A percentile compares a stretch with the other conserved stretches of the same genome.
phyloP scores from a whole-genome alignment of 1,284 basidiomycete genomes.

The Pulveroboletus sp. region DNA sequence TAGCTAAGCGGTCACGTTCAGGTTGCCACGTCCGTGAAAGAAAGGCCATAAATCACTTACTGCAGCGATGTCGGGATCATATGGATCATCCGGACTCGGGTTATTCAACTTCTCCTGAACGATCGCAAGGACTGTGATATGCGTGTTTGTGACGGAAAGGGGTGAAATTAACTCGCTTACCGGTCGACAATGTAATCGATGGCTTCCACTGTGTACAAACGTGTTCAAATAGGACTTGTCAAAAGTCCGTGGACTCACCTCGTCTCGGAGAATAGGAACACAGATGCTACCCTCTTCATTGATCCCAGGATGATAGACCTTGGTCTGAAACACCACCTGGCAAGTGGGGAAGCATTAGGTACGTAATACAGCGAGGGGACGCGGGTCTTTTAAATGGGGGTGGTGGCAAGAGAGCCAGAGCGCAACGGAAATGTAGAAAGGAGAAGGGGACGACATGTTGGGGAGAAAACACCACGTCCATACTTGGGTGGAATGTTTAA shows the following conservation, averaged over 20 bases:
- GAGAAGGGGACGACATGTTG: slow-evolving; percentile 28
- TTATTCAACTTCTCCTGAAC: slow-evolving; percentile 87
- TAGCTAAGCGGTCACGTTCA: slow-evolving; percentile 43
- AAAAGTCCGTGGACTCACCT: slow-evolving; percentile 53
- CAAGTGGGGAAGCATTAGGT: slow-evolving; percentile 13
- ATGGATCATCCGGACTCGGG: slow-evolving; percentile 88
- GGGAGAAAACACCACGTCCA: slow-evolving; percentile 17
- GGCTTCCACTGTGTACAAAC: slow-evolving; percentile 80
- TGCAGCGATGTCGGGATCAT: slow-evolving; percentile 80
- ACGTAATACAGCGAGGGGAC: slow-evolving; percentile 25
- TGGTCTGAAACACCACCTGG: slow-evolving; percentile 84
- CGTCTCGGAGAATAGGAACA: slow-evolving; percentile 77
- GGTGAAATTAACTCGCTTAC: slow-evolving; percentile 42
- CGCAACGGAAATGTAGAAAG: slow-evolving; percentile 5
- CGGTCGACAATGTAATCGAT: slow-evolving; percentile 72
- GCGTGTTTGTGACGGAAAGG: slow-evolving; percentile 6
- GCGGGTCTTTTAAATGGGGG: slow-evolving; percentile 9
- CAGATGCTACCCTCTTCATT: slow-evolving; percentile 88
- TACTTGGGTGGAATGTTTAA: slow-evolving; percentile 1
- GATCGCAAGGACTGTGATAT: slow-evolving; percentile 63
- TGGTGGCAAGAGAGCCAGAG: slow-evolving; percentile 1
- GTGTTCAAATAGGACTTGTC: too few relatives aligned
- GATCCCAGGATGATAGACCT: slow-evolving; percentile 91
- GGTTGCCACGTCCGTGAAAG: background rate
- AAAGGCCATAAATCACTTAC: slow-evolving; percentile 43